A percentile compares a stretch with the other conserved stretches of the same genome.
phyloP scores from a whole-genome alignment of 768 basidiomycete species.

The Coprinopsis marcescibilis region DNA sequence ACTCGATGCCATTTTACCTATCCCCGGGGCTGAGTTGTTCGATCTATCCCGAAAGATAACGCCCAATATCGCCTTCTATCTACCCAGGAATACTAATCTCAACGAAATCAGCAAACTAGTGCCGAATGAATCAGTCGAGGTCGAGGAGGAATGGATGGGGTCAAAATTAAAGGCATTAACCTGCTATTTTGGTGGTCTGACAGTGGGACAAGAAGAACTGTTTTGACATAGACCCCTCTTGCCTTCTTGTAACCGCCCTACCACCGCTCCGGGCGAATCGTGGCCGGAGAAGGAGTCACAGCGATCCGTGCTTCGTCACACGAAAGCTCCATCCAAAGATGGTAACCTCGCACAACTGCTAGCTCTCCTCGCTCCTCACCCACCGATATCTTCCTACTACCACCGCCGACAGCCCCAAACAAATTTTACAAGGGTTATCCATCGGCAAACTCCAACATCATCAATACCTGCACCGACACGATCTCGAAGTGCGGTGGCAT shows the following conservation, averaged over 20 bases:
- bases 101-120: constrained; percentile 55
- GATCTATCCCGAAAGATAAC: constrained; percentile 64
- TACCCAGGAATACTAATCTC: constrained; percentile 77
- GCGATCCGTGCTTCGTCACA: too few relatives aligned
- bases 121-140: constrained; percentile 61
- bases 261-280: not conserved
- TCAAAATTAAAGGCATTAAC: constrained; percentile 89
- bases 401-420: not conserved
- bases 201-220: constrained; percentile 55
- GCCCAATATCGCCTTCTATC: constrained; percentile 79
- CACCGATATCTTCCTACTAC: not conserved
- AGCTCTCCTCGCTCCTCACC: not conserved
- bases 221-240: constrained; percentile 31
- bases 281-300: not conserved
- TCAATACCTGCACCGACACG: not conserved
- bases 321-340: too few relatives aligned
- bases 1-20: constrained; percentile 67
- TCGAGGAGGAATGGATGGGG: constrained; percentile 98
- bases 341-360: too few relatives aligned
- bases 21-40: constrained; percentile 83
- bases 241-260: not conserved
- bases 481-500: not conserved
- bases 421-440: not conserved
- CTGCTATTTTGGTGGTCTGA: constrained; percentile 89
- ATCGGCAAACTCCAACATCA: not conserved